Percentiles rank a stretch among this genome's conserved stretches.
Evolutionary conservation across 83 land plant genomes (phyloP).

Genomic region (Larix sibirica): DNA sequence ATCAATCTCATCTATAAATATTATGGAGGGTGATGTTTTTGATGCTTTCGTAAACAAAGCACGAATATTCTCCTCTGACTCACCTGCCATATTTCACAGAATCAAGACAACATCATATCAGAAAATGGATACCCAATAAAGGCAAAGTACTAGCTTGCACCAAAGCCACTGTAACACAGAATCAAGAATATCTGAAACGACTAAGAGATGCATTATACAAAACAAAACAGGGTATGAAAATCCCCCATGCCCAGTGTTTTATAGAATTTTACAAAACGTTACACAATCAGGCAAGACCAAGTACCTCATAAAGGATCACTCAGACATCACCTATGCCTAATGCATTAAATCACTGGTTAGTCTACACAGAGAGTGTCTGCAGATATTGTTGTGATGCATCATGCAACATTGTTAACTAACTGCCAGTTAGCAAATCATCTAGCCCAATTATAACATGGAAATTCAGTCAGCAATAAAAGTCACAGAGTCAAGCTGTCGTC

Average conservation of each 20-base stretch:
- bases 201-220: neutral
- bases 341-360: neutral
- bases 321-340: neutral
- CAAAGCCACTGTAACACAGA: neutral
- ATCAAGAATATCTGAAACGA: neutral
- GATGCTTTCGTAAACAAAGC: constrained; percentile 84
- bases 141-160: neutral
- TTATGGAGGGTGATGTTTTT: constrained; percentile 87
- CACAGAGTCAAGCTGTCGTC: no score
- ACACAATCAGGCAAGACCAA: neutral
- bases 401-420: no score
- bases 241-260: neutral
- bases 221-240: neutral
- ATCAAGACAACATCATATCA: neutral
- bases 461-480: no score
- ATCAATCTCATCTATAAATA: constrained; percentile 98
- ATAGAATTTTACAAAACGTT: neutral
- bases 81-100: constrained; percentile 50
- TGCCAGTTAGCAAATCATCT: no score
- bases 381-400: no score
- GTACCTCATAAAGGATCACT: neutral
- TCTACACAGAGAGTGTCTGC: no score
- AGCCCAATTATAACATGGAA: no score
- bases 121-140: neutral
- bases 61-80: constrained; percentile 91